Evolutionary conservation across 1,284 basidiomycete genomes (phyloP).

Genomic region (Sanghuangporus sanghuang): DNA sequence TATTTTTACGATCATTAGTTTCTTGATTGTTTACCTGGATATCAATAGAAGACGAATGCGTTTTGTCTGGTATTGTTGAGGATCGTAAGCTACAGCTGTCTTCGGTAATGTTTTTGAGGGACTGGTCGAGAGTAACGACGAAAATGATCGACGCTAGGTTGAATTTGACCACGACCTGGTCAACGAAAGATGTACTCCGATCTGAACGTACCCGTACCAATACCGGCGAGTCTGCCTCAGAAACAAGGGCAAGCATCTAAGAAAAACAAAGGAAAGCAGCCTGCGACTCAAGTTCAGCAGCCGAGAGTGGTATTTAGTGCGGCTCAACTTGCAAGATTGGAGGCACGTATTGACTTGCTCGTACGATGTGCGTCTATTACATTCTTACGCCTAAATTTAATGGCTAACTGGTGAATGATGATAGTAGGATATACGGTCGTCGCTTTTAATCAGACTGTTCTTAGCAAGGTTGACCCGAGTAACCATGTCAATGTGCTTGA

Average conservation of each 20-base stretch:
- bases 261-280: constrained; percentile 44
- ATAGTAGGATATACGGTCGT: constrained; percentile 78
- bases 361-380: constrained; percentile 35
- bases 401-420: not conserved
- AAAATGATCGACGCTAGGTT: not conserved
- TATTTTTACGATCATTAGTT: not conserved
- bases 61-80: not conserved
- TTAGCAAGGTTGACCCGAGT: constrained; percentile 65
- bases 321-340: constrained; percentile 35
- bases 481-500: constrained; percentile 58
- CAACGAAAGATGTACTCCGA: constrained; percentile 48
- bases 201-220: constrained; percentile 46
- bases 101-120: not conserved
- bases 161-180: not conserved
- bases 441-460: constrained; percentile 63
- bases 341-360: constrained; percentile 39
- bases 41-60: not conserved
- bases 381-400: constrained; percentile 14
- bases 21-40: not conserved
- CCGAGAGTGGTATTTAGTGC: constrained; percentile 28
- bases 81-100: not conserved
- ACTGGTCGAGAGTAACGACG: not conserved
- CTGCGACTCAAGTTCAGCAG: constrained; percentile 20
- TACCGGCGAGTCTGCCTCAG: constrained; percentile 21
- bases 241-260: constrained; percentile 29